Evolutionary conservation across 352 stramenopile species (phyloP).

Genomic region (Phytopythium sindhum): DNA sequence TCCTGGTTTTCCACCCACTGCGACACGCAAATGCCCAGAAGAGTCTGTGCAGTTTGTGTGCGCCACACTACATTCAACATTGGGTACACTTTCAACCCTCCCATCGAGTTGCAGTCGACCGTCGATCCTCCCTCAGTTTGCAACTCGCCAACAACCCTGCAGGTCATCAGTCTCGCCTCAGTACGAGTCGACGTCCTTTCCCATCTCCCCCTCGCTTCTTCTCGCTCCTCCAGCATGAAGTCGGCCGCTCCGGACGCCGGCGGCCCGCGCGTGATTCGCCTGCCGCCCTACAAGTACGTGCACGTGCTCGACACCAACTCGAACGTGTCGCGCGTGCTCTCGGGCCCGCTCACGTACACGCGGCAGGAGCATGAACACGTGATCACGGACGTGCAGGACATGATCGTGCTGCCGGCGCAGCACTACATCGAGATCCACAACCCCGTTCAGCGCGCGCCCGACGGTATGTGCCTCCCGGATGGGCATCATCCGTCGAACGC

Average conservation of each 20-base stretch:
- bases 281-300: constrained; percentile 81
- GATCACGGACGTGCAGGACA: constrained; percentile 52
- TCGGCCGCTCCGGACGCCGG: constrained; percentile 16
- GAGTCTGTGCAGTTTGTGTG: neutral
- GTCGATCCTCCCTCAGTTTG: neutral
- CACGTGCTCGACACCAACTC: constrained; percentile 85
- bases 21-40: neutral
- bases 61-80: neutral
- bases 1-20: constrained; percentile 3
- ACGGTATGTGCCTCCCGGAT: constrained; percentile 4
- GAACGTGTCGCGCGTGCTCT: constrained; percentile 78
- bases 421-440: constrained; percentile 79
- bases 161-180: neutral
- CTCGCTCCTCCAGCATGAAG: neutral
- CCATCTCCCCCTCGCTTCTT: neutral
- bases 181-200: neutral
- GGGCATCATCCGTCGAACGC: too few species aligned
- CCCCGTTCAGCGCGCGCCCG: constrained; percentile 46
- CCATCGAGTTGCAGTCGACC: neutral
- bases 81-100: neutral
- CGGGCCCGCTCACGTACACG: constrained; percentile 73
- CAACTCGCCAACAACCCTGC: neutral
- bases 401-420: constrained; percentile 76
- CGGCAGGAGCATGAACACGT: constrained; percentile 79
- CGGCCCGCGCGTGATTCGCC: constrained; percentile 65